Conservation (phyloP, 2,329 filamentous ascomycete species). For the Amylocarpus encephaloides region DNA sequence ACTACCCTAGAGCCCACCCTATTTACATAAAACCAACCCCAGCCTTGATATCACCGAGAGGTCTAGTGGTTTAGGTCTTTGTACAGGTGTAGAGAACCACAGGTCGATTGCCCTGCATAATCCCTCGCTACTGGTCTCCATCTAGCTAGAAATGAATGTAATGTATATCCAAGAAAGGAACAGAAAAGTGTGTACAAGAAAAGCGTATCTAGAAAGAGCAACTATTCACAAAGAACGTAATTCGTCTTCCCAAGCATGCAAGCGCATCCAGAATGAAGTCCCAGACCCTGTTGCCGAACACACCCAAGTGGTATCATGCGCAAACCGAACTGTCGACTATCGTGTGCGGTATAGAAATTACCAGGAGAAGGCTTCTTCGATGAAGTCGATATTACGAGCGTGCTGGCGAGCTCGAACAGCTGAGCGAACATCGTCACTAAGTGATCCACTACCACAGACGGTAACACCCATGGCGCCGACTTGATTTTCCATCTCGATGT, state of each 20-base stretch:
- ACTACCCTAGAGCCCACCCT: too few relatives aligned
- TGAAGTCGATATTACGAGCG: slow-evolving; percentile 64
- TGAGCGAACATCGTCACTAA: slow-evolving; percentile 68
- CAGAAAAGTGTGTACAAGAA: slow-evolving; percentile 11
- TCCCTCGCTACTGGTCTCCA: too few relatives aligned
- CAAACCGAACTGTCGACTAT: not conserved
- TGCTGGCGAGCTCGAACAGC: slow-evolving; percentile 61
- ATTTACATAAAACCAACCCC: too few relatives aligned
- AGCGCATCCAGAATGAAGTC: too few relatives aligned
- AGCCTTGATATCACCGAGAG: too few relatives aligned
- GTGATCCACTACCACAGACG: slow-evolving; percentile 66
- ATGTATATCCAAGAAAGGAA: too few relatives aligned
- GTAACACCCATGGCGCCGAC: slow-evolving; percentile 67
- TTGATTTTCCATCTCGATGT: slow-evolving; percentile 68
- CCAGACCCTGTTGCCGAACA: too few relatives aligned
- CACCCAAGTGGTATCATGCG: not conserved
- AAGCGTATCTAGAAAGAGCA: slow-evolving; percentile 2
- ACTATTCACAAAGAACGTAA: slow-evolving; percentile 12
- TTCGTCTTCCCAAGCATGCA: too few relatives aligned
- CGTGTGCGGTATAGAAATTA: slow-evolving; percentile 27
- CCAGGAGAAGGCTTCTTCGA: slow-evolving; percentile 72
- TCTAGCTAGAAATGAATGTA: too few relatives aligned
- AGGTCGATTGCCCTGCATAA: too few relatives aligned
- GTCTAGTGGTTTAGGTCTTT: too few relatives aligned
- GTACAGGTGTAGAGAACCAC: too few relatives aligned